Conservation (phyloP, 2,329 filamentous ascomycete species). For the Dendrostoma leiphaemia region DNA sequence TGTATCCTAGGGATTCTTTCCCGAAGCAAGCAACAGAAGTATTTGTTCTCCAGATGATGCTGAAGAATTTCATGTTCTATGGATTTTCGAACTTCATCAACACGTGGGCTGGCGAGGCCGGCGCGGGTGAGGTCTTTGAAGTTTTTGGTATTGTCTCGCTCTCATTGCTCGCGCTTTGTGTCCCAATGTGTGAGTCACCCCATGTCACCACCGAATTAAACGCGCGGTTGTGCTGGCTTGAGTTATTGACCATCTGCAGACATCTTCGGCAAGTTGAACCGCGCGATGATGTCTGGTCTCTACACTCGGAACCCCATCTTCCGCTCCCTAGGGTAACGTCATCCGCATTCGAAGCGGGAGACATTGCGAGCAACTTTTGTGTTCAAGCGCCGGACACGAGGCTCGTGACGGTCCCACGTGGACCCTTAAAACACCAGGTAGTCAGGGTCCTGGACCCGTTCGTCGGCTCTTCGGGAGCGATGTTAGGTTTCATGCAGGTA, state of each 20-base stretch:
- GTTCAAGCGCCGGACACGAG: neutral
- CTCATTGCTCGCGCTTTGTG: constrained; percentile 28
- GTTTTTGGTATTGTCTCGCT: constrained; percentile 29
- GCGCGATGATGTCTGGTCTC: constrained; percentile 9
- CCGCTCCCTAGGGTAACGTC: constrained; percentile 3
- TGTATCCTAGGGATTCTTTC: constrained; percentile 27
- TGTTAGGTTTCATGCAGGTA: neutral
- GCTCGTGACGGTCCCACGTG: too few relatives aligned
- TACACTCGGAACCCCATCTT: constrained; percentile 1
- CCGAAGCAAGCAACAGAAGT: constrained; percentile 28
- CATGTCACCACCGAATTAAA: neutral
- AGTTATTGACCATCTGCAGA: neutral
- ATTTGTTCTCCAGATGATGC: constrained; percentile 34
- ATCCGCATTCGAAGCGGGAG: too few relatives aligned
- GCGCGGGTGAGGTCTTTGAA: constrained; percentile 26
- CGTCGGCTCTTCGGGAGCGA: neutral
- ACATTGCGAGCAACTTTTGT: too few relatives aligned
- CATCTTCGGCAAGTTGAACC: constrained; percentile 13
- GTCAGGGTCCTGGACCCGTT: neutral
- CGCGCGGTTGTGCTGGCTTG: neutral
- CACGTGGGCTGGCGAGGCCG: constrained; percentile 25
- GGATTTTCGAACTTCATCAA: constrained; percentile 32
- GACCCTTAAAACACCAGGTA: neutral
- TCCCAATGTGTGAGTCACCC: constrained; percentile 32
- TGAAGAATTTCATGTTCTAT: constrained; percentile 33